Conservation (phyloP, 176 grass and related monocot species). For the Rhipidocladum racemiflorum region DNA sequence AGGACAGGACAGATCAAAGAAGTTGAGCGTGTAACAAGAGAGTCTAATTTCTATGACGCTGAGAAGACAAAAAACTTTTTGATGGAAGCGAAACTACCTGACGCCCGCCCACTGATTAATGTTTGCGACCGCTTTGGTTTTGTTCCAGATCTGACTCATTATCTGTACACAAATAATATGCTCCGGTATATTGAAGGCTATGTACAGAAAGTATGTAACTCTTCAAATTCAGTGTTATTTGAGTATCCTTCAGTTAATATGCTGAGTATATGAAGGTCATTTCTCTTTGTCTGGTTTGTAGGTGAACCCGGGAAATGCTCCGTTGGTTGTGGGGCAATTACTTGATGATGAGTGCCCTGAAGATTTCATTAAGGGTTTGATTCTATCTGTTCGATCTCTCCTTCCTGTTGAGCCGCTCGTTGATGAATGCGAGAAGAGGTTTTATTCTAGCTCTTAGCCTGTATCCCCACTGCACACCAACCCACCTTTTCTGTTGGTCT, state of each 20-base stretch:
- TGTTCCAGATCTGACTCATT: slow-evolving; percentile 95
- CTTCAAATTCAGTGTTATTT: slow-evolving; percentile 6
- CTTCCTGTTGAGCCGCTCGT: slow-evolving; percentile 94
- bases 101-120: slow-evolving; percentile 93
- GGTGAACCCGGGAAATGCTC: slow-evolving; percentile 94
- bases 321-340: slow-evolving; percentile 83
- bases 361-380: slow-evolving; percentile 98
- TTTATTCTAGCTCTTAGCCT: slow-evolving; percentile 5
- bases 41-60: slow-evolving; percentile 93
- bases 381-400: slow-evolving; percentile 91
- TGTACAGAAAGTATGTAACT: slow-evolving; percentile 76
- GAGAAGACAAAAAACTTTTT: slow-evolving; percentile 98
- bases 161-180: slow-evolving; percentile 91
- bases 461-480: neutral
- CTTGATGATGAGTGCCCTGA: slow-evolving; percentile 95
- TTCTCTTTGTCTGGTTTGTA: slow-evolving; percentile 30
- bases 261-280: neutral
- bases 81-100: slow-evolving; percentile 96
- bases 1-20: slow-evolving; percentile 99
- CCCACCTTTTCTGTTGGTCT: neutral
- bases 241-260: slow-evolving; percentile 5
- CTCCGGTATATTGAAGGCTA: slow-evolving; percentile 97
- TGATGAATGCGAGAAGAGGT: slow-evolving; percentile 98
- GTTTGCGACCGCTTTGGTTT: slow-evolving; percentile 97
- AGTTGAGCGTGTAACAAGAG: slow-evolving; percentile 99